Evolutionary conservation across 768 basidiomycete genomes (phyloP).

Genomic region (Tricholoma saponaceum): DNA sequence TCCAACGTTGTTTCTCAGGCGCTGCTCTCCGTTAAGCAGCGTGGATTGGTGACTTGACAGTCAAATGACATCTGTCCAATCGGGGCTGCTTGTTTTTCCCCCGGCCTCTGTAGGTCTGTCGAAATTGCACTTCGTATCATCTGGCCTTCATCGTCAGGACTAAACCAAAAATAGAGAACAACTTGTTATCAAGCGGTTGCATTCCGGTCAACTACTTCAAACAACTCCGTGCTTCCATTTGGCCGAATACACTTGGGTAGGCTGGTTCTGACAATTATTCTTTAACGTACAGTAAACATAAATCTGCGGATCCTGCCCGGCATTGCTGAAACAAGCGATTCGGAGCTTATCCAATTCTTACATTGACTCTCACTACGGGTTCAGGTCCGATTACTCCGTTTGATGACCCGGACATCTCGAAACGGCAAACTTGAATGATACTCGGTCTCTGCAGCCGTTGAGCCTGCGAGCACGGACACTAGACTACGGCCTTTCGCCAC

Average conservation of each 20-base stretch:
- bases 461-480: not conserved
- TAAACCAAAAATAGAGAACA: not conserved
- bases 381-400: slow-evolving; percentile 85
- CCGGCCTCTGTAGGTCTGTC: not conserved
- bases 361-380: slow-evolving; percentile 66
- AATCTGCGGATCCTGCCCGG: slow-evolving; percentile 56
- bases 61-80: not conserved
- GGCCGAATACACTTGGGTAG: not conserved
- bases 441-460: slow-evolving; percentile 71
- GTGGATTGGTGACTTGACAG: not conserved
- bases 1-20: not conserved
- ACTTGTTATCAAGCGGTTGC: not conserved
- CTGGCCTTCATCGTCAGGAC: not conserved
- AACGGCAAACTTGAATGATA: slow-evolving; percentile 57
- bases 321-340: slow-evolving; percentile 55
- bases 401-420: slow-evolving; percentile 65
- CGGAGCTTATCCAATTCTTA: slow-evolving; percentile 60
- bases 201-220: not conserved
- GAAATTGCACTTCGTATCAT: not conserved
- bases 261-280: not conserved
- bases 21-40: not conserved
- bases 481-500: not conserved
- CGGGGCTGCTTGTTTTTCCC: not conserved
- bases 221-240: not conserved
- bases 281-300: slow-evolving; percentile 51